Percentiles rank a stretch among this genome's conserved stretches.
Evolutionary conservation across 139 green algal species (phyloP).

Genomic region (Micractinium conductrix): DNA sequence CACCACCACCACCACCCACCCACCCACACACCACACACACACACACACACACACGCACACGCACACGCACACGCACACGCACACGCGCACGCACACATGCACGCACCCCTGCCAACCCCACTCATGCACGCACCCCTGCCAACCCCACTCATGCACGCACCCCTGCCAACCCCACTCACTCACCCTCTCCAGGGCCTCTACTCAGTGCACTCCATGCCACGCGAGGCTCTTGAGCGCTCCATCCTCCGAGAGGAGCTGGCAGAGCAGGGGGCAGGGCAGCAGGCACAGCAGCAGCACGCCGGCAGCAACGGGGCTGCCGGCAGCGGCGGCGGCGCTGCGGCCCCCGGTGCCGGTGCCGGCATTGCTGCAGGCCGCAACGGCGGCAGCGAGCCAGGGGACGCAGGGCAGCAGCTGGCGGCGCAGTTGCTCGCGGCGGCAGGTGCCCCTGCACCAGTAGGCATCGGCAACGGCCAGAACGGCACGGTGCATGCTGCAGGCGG

Average conservation of each 20-base stretch:
- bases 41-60: no score
- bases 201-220: conserved; percentile 46
- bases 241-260: neutral
- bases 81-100: no score
- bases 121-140: no score
- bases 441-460: neutral
- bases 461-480: neutral
- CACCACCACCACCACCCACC: no score
- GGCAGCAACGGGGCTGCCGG: neutral
- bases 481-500: neutral
- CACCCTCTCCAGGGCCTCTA: conserved; percentile 51
- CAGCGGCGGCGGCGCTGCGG: neutral
- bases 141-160: no score
- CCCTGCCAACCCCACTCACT: no score
- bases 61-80: no score
- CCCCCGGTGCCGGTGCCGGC: neutral
- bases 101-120: no score
- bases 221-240: conserved; percentile 31
- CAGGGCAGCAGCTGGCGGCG: conserved; percentile 17
- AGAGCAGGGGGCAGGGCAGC: neutral
- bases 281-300: neutral
- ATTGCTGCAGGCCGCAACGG: neutral
- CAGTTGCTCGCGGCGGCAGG: conserved; percentile 9
- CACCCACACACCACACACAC: no score
- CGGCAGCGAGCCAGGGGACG: neutral